phyloP scores from a whole-genome alignment of 495 filamentous ascomycete species.

The Podospora fimiseda region DNA sequence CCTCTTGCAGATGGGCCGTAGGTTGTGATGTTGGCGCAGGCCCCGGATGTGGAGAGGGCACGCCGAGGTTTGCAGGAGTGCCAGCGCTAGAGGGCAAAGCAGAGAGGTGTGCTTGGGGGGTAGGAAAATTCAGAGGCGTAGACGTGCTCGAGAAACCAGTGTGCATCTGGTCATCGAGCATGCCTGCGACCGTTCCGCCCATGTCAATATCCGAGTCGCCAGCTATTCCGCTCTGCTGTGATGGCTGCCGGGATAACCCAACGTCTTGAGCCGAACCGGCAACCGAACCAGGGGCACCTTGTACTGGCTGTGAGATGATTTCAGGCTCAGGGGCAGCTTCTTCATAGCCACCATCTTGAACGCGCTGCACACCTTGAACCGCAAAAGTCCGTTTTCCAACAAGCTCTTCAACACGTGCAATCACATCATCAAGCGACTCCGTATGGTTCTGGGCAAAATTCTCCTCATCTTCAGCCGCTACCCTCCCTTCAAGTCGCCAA shows the following conservation, averaged over 20 bases:
- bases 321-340: slow-evolving; percentile 45
- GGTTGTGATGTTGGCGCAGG: slow-evolving; percentile 19
- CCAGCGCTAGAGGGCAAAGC: slow-evolving; percentile 37
- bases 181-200: slow-evolving; percentile 54
- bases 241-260: slow-evolving; percentile 40
- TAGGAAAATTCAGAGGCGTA: slow-evolving; percentile 41
- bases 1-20: slow-evolving; percentile 1
- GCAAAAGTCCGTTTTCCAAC: slow-evolving; percentile 50
- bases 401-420: slow-evolving; percentile 50
- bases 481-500: slow-evolving; percentile 58
- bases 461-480: slow-evolving; percentile 49
- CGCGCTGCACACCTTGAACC: slow-evolving; percentile 57
- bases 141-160: slow-evolving; percentile 48
- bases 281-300: not conserved
- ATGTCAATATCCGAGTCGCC: slow-evolving; percentile 59
- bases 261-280: slow-evolving; percentile 9
- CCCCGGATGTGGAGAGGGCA: slow-evolving; percentile 27
- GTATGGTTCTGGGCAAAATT: slow-evolving; percentile 40
- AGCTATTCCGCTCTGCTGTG: slow-evolving; percentile 46
- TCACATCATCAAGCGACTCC: slow-evolving; percentile 55
- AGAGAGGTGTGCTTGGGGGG: slow-evolving; percentile 39
- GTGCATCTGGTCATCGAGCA: slow-evolving; percentile 57
- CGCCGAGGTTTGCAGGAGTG: slow-evolving; percentile 40
- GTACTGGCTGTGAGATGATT: slow-evolving; percentile 8
- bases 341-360: slow-evolving; percentile 64